phyloP scores from a whole-genome alignment of 177 flowering plant species.

The Vitis hybrid region DNA sequence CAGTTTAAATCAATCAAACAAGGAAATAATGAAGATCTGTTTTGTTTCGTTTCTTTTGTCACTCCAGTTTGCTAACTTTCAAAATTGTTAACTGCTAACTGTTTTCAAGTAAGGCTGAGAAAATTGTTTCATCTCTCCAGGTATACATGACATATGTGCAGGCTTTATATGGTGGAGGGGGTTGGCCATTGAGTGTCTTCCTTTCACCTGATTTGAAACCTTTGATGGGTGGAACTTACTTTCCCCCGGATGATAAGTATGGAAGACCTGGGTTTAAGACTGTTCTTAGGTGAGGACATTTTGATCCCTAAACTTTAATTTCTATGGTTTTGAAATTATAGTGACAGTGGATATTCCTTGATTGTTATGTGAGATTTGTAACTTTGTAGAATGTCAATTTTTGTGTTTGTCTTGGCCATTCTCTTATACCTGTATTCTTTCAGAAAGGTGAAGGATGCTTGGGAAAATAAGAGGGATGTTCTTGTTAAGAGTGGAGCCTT shows the following conservation, averaged over 20 bases:
- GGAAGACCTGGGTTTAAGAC: conserved; percentile 94
- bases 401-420: not conserved
- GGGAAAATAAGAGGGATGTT: conserved; percentile 73
- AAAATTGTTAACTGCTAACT: not conserved
- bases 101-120: not conserved
- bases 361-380: not conserved
- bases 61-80: not conserved
- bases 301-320: not conserved
- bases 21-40: too few species aligned
- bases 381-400: not conserved
- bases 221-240: conserved; percentile 96
- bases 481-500: conserved; percentile 75
- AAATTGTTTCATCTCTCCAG: conserved; percentile 31
- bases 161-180: conserved; percentile 95
- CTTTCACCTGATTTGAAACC: conserved; percentile 96
- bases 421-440: conserved; percentile 2
- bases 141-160: conserved; percentile 99
- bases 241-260: conserved; percentile 89
- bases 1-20: not conserved
- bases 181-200: conserved; percentile 90
- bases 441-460: conserved; percentile 91
- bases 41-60: not conserved
- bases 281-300: conserved; percentile 59
- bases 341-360: too few species aligned
- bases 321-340: too few species aligned